These are phyloP conservation scores for Conidiobolus incongruus DNA, from an alignment of 371 early-diverging fungal species.

Conservation along the genomic window DNA sequence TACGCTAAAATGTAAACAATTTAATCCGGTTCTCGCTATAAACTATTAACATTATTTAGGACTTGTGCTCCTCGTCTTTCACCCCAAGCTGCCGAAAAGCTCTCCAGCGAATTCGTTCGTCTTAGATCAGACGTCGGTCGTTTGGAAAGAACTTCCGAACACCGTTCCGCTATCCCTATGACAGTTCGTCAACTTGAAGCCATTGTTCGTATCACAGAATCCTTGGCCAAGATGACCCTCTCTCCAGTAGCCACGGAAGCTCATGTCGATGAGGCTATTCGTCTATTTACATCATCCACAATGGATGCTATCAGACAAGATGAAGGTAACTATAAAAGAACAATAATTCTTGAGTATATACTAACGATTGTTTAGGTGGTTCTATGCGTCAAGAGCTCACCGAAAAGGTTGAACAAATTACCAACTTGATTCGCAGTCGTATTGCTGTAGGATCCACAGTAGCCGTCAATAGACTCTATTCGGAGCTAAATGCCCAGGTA, in stretches of 20 bases:
- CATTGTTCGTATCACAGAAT: constrained; percentile 96
- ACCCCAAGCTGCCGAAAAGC: constrained; percentile 64
- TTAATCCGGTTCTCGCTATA: not conserved
- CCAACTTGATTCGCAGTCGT: constrained; percentile 58
- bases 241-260: constrained; percentile 61
- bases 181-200: constrained; percentile 99
- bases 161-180: constrained; percentile 88
- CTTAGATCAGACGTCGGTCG: constrained; percentile 75
- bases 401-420: constrained; percentile 48
- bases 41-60: constrained; percentile 8
- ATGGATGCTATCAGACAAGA: constrained; percentile 89
- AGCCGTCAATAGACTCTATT: no score
- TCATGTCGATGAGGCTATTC: constrained; percentile 98
- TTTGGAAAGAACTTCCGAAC: constrained; percentile 44
- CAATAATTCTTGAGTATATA: not conserved
- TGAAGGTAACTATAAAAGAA: constrained; percentile 25
- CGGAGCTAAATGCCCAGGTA: no score
- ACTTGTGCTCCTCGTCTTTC: constrained; percentile 85
- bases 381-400: not conserved
- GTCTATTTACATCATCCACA: constrained; percentile 94
- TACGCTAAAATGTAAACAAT: constrained; percentile 68
- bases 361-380: not conserved
- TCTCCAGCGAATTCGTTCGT: constrained; percentile 86
- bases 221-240: constrained; percentile 95
- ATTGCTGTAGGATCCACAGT: constrained; percentile 75